phyloP scores from a whole-genome alignment of 306 rosid species.

The Cucumis hystrix region DNA sequence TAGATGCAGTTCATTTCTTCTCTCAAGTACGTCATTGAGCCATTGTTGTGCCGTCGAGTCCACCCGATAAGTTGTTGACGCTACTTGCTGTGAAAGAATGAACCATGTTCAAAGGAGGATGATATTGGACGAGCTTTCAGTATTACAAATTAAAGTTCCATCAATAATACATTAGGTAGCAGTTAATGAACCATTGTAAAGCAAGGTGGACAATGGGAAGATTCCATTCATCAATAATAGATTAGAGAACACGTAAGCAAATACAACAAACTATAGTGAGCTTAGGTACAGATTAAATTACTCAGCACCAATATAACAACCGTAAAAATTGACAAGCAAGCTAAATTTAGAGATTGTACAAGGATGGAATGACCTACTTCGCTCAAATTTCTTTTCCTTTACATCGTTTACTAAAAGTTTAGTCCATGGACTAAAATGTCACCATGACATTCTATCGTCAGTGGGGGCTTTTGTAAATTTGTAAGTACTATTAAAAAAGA shows the following conservation, averaged over 20 bases:
- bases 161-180: neutral
- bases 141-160: neutral
- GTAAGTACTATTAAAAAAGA: neutral
- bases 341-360: neutral
- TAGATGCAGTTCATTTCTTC: neutral
- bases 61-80: neutral
- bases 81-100: neutral
- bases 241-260: slow-evolving; percentile 1
- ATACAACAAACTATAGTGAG: neutral
- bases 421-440: neutral
- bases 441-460: neutral
- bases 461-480: neutral
- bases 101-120: neutral
- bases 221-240: neutral
- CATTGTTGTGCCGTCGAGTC: neutral
- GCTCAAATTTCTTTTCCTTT: neutral
- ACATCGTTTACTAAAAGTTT: neutral
- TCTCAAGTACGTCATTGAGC: neutral
- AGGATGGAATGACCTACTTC: neutral
- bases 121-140: neutral
- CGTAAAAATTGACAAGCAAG: neutral
- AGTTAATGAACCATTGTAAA: neutral
- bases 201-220: neutral
- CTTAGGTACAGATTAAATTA: neutral
- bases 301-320: neutral